Base-by-base conservation (phyloP, 169 alveolate species). In the Plasmodium cynomolgi region DNA sequence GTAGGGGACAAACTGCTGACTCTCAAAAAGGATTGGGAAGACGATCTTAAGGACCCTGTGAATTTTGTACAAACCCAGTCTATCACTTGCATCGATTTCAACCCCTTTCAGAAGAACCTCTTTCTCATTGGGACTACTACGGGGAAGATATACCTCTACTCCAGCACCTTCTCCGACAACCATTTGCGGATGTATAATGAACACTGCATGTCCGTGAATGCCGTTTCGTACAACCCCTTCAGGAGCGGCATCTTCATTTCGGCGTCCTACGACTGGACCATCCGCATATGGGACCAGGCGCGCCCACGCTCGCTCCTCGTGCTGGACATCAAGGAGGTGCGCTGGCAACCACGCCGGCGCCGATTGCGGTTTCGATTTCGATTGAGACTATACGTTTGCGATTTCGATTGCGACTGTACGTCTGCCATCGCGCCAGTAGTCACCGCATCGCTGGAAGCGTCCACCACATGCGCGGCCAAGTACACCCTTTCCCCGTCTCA, bases 231-330 rank as follows among this genome's bases (percentile, higher is more conserved):
- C 17, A 91, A 91, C 56, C 73, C 73, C 11, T 91, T 91, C 54
- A 91, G 73, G 23, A 29, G 39, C 11, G 41, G 56, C 26, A 71
- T 91, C 29, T 91, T 91, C 34, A 80, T 91, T 71, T 91, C 95
- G 15, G 81, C 95, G 0, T 91, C 95, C n/a, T 91, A 81, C 54
- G 95, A 91, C 23, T 91, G 95, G 91, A 81, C 95, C 4, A 82
- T 91, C 13, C 85, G 95, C 33, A 91, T 91, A 62, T 91, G 95
- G 95, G 72, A 81, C 33, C 92, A 91, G 77, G 34, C 26, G 2
- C 54, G 73, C 20, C 31, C 79, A 5, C 47, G 37, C 3, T 62
- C 92, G 8, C 72, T 91, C 34, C 41, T 91, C 13, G 75, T 91
- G 7, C 56, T 91, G 23, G 95, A 91, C 72, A 81, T 82, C 44